These are phyloP conservation scores for Colletotrichum limetticola DNA, from an alignment of 2,329 filamentous ascomycete genomes.

Conservation along the genomic window DNA sequence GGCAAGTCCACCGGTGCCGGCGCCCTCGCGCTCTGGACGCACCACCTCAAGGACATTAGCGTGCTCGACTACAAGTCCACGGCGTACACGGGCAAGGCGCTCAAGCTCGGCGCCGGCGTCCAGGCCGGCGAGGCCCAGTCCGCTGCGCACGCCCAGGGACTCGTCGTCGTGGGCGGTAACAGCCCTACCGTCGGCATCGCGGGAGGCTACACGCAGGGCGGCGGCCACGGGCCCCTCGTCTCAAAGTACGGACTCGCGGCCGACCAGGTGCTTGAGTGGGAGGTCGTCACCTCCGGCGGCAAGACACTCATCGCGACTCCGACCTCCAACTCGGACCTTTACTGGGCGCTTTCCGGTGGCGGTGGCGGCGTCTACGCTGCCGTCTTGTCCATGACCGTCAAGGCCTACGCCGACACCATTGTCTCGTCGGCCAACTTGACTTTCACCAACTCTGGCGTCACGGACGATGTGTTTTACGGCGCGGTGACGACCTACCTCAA, in stretches of 20 bases:
- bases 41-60: constrained; percentile 51
- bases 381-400: constrained; percentile 58
- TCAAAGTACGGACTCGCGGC: constrained; percentile 61
- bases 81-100: constrained; percentile 57
- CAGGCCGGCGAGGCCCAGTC: constrained; percentile 54
- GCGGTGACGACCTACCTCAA: constrained; percentile 22
- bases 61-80: constrained; percentile 39
- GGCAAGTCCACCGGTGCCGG: constrained; percentile 50
- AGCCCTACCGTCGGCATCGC: constrained; percentile 62
- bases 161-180: constrained; percentile 57
- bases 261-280: constrained; percentile 61
- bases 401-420: constrained; percentile 41
- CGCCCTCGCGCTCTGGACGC: constrained; percentile 51
- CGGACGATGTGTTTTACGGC: constrained; percentile 39
- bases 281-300: constrained; percentile 60
- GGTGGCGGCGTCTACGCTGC: constrained; percentile 64
- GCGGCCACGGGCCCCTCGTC: constrained; percentile 61
- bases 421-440: constrained; percentile 56
- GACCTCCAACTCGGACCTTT: constrained; percentile 59
- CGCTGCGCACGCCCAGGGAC: constrained; percentile 48
- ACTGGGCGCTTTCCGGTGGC: constrained; percentile 65
- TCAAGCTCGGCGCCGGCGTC: constrained; percentile 62
- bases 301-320: constrained; percentile 52
- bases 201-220: constrained; percentile 66
- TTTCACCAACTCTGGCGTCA: constrained; percentile 44